Conservation (phyloP, 768 basidiomycete genomes). For the Rhodotorula toruloides region DNA sequence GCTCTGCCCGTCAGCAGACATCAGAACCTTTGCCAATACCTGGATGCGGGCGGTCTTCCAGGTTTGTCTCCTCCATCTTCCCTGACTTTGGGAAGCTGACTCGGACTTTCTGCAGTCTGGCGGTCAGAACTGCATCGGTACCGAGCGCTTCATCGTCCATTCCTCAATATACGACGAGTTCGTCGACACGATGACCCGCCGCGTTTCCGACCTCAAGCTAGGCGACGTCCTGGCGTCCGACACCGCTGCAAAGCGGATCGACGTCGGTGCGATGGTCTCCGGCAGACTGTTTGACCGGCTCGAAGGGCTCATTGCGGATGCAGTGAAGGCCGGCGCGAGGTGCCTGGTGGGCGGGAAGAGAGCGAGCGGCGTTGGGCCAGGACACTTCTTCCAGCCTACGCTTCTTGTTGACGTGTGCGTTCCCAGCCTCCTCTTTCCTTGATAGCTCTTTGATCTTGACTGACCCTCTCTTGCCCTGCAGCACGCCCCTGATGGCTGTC, state of each 20-base stretch:
- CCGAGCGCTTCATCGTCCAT: constrained; percentile 87
- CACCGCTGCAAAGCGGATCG: constrained; percentile 45
- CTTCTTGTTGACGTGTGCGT: constrained; percentile 67
- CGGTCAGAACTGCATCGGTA: constrained; percentile 96
- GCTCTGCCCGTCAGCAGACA: constrained; percentile 76
- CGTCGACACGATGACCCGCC: constrained; percentile 54
- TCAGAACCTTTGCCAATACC: constrained; percentile 69
- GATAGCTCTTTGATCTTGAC: not conserved
- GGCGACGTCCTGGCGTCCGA: constrained; percentile 26
- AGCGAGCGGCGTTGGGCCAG: constrained; percentile 63
- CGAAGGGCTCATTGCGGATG: constrained; percentile 60
- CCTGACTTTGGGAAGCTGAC: not conserved
- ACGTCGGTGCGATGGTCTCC: constrained; percentile 83
- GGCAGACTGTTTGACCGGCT: constrained; percentile 65
- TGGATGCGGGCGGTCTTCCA: constrained; percentile 92
- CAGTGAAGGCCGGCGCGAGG: constrained; percentile 63
- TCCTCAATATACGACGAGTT: constrained; percentile 69
- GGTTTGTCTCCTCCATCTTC: constrained; percentile 45
- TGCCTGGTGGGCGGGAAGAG: constrained; percentile 62
- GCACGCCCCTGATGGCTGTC: constrained; percentile 31
- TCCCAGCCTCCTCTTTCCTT: not conserved
- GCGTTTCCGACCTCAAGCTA: constrained; percentile 41
- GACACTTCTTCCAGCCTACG: constrained; percentile 80
- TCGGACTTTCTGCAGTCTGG: constrained; percentile 55
- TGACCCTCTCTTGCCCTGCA: not conserved